A percentile compares a stretch with the other conserved stretches of the same genome.
Evolutionary conservation across 2,329 filamentous ascomycete genomes (phyloP).

Genomic region (Thyridium curvatum): DNA sequence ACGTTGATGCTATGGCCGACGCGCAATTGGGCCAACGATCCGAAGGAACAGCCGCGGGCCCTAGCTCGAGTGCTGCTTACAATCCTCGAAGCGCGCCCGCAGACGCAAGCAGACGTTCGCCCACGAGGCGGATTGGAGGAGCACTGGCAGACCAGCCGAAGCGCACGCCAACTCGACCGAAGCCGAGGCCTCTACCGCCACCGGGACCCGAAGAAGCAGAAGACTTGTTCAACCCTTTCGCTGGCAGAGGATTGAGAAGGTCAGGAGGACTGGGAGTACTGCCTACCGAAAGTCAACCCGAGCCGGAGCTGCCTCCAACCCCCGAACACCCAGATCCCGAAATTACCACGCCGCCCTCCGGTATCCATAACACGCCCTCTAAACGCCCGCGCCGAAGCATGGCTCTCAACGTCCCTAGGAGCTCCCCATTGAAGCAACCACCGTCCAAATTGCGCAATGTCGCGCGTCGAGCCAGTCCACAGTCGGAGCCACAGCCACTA

Average conservation of each 20-base stretch:
- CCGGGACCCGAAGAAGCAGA: conserved; percentile 33
- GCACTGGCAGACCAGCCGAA: conserved; percentile 27
- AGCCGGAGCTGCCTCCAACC: conserved; percentile 60
- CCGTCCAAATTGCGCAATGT: conserved; percentile 12
- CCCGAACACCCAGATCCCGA: conserved; percentile 45
- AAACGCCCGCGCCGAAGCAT: conserved; percentile 38
- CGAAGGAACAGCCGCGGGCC: conserved; percentile 7
- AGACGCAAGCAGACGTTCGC: conserved; percentile 12
- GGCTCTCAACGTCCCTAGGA: conserved; percentile 29
- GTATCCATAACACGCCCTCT: conserved; percentile 55
- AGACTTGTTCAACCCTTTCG: conserved; percentile 35
- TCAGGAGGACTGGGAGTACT: conserved; percentile 27
- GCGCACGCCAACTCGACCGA: conserved; percentile 34
- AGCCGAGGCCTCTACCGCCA: conserved; percentile 39
- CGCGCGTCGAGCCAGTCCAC: conserved; percentile 2
- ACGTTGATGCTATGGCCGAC: conserved; percentile 7
- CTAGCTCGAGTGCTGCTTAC: conserved; percentile 2
- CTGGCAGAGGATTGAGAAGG: conserved; percentile 26
- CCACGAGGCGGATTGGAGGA: conserved; percentile 19
- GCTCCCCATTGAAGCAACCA: conserved; percentile 43
- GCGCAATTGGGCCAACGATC: conserved; percentile 22
- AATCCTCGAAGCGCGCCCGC: conserved; percentile 2
- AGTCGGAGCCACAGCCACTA: conserved; percentile 3
- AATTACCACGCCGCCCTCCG: conserved; percentile 47
- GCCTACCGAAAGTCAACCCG: conserved; percentile 29